A percentile compares a stretch with the other conserved stretches of the same genome.
Conservation (phyloP, 1,139 yeast species). For the Taphrina wiesneri region DNA sequence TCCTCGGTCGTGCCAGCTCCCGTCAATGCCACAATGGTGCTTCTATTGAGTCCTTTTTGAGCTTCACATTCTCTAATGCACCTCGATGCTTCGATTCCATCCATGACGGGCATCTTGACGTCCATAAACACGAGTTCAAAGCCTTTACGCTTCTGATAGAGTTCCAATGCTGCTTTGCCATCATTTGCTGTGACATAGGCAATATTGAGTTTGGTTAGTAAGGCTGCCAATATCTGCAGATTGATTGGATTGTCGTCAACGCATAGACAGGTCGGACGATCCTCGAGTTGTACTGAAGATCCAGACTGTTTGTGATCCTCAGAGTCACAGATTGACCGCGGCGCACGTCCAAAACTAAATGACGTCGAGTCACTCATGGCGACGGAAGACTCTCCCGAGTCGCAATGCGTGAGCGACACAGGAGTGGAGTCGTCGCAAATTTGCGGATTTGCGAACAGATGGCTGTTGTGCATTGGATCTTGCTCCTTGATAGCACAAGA, state of each 20-base stretch:
- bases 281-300: neutral
- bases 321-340: neutral
- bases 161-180: conserved; percentile 3
- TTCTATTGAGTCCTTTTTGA: neutral
- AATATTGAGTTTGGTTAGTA: conserved; percentile 14
- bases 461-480: neutral
- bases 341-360: neutral
- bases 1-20: conserved; percentile 22
- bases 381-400: neutral
- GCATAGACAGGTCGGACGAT: conserved; percentile 4
- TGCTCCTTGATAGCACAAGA: neutral
- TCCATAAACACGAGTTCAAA: conserved; percentile 29
- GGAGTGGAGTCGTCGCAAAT: neutral
- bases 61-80: neutral
- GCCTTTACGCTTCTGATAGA: neutral
- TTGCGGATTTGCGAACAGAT: neutral
- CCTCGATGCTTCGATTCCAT: conserved; percentile 17
- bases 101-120: conserved; percentile 26
- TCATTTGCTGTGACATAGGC: conserved; percentile 8
- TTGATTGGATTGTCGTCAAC: conserved; percentile 32
- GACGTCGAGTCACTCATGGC: conserved; percentile 4
- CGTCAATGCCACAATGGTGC: conserved; percentile 10
- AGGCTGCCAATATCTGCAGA: conserved; percentile 4
- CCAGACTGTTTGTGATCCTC: conserved; percentile 3
- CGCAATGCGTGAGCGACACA: neutral